These are phyloP conservation scores for Alternaria alternata DNA, from an alignment of 2,329 filamentous ascomycete genomes.

Conservation along the genomic window DNA sequence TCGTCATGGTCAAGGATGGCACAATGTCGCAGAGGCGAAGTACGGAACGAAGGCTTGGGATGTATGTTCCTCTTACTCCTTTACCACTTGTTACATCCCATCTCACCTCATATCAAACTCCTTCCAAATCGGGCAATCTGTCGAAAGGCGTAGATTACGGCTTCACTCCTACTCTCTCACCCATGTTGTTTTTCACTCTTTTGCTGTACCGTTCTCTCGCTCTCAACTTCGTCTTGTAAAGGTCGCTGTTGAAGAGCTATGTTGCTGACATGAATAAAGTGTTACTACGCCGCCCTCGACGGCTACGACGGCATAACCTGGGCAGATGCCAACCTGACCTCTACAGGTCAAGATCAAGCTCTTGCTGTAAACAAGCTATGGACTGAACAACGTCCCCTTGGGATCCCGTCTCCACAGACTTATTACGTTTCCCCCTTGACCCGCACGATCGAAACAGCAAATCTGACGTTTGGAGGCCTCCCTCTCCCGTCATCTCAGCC, in stretches of 20 bases:
- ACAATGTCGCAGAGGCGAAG: conserved; percentile 72
- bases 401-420: conserved; percentile 67
- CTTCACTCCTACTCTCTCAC: not conserved
- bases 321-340: conserved; percentile 70
- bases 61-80: conserved; percentile 51
- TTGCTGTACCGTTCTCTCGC: not conserved
- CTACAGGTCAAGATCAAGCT: conserved; percentile 66
- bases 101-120: not conserved
- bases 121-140: not conserved
- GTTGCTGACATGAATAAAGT: conserved; percentile 40
- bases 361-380: conserved; percentile 67
- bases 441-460: conserved; percentile 69
- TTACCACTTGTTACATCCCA: not conserved
- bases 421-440: conserved; percentile 73
- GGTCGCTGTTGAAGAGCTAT: not conserved
- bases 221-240: not conserved
- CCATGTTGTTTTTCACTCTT: not conserved
- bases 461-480: conserved; percentile 66
- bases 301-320: conserved; percentile 69
- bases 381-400: conserved; percentile 59
- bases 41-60: conserved; percentile 76
- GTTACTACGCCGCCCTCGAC: conserved; percentile 70
- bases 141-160: not conserved
- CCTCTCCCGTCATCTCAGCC: conserved; percentile 57
- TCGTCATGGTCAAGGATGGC: conserved; percentile 72